Conservation (phyloP, 164 flowering plant genomes). For the Chimonanthus praecox region DNA sequence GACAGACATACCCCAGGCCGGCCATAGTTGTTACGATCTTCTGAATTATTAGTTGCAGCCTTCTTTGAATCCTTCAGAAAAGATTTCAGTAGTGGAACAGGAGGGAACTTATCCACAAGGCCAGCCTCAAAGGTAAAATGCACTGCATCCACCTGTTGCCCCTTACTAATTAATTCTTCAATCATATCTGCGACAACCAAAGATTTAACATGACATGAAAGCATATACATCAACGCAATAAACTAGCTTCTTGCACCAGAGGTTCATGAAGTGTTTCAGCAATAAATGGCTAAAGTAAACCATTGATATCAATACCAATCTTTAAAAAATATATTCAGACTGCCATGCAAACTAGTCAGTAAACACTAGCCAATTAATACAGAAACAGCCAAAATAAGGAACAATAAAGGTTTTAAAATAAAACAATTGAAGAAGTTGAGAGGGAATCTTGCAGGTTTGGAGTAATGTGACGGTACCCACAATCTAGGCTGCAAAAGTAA, state of each 20-base stretch:
- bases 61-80: conserved; percentile 81
- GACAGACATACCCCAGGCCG: conserved; percentile 51
- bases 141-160: conserved; percentile 96
- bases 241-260: too few species aligned
- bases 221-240: not conserved
- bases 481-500: not conserved
- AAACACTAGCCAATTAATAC: not conserved
- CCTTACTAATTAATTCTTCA: conserved; percentile 80
- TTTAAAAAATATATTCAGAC: too few species aligned
- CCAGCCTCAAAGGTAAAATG: conserved; percentile 91
- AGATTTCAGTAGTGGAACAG: conserved; percentile 78
- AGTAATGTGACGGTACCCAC: not conserved
- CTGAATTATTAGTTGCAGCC: conserved; percentile 55
- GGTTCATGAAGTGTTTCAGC: too few species aligned
- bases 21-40: conserved; percentile 64
- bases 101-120: conserved; percentile 77
- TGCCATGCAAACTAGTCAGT: not conserved
- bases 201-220: not conserved
- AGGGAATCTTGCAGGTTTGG: not conserved
- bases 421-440: too few species aligned
- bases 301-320: too few species aligned
- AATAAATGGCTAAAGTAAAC: too few species aligned
- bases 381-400: not conserved
- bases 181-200: conserved; percentile 65
- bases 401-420: too few species aligned